These are phyloP conservation scores for Tylopilus orsonianus DNA, from an alignment of 1,284 basidiomycete genomes.

Conservation along the genomic window DNA sequence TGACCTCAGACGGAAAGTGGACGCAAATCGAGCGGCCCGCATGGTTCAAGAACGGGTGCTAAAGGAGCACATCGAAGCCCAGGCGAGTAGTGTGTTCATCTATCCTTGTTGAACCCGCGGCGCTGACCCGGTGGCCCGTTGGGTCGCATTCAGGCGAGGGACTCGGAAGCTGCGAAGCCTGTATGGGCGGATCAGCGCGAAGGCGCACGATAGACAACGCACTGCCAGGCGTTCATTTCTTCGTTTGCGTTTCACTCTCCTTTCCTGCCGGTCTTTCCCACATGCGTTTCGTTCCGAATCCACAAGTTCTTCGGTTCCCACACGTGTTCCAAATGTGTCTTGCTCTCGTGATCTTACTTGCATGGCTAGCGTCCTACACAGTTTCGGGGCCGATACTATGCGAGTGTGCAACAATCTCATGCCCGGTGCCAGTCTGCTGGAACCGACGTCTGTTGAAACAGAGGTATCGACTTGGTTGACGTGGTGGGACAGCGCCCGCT, in stretches of 20 bases:
- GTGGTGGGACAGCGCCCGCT: not conserved
- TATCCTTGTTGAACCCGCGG: slow-evolving; percentile 3
- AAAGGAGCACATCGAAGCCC: slow-evolving; percentile 51
- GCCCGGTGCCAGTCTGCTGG: too few species aligned
- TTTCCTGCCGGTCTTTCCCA: not conserved
- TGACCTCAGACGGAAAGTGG: slow-evolving; percentile 65
- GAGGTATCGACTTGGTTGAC: not conserved
- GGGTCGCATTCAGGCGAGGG: slow-evolving; percentile 23
- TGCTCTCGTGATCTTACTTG: slow-evolving; percentile 2
- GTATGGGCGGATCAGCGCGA: slow-evolving; percentile 44
- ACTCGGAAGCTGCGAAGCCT: slow-evolving; percentile 52
- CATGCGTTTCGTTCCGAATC: not conserved
- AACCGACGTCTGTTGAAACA: not conserved
- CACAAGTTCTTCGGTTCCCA: not conserved
- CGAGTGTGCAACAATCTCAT: not conserved
- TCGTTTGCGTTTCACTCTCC: not conserved
- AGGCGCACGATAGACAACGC: slow-evolving; percentile 13
- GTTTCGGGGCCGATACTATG: not conserved
- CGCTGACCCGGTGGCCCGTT: not conserved
- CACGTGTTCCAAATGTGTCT: not conserved
- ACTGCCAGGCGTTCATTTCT: slow-evolving; percentile 1
- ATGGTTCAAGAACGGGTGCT: slow-evolving; percentile 54
- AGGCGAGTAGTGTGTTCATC: slow-evolving; percentile 44
- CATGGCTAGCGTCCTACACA: not conserved
- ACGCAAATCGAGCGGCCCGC: slow-evolving; percentile 57